Evolutionary conservation across 257 asterid species (phyloP).

Genomic region (Penstemon davidsonii): DNA sequence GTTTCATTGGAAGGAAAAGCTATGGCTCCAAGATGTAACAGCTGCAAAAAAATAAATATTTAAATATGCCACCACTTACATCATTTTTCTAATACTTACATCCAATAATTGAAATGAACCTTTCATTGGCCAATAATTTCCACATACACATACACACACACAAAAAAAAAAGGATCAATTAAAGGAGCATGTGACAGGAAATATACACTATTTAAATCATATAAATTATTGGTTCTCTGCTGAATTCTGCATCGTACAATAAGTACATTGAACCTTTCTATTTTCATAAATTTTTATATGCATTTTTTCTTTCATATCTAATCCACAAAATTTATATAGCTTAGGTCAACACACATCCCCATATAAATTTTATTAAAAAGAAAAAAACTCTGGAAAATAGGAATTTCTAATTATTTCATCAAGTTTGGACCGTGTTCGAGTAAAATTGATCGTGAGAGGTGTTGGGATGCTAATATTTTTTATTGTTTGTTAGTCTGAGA

Average conservation of each 20-base stretch:
- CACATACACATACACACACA: slow-evolving; percentile 24
- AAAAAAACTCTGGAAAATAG: too few species aligned
- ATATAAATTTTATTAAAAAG: too few species aligned
- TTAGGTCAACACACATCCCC: too few species aligned
- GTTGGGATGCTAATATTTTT: too few species aligned
- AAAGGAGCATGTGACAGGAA: slow-evolving; percentile 29
- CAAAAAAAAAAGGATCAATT: slow-evolving; percentile 3
- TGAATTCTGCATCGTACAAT: slow-evolving; percentile 24
- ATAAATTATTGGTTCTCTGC: slow-evolving; percentile 9
- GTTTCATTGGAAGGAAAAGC: slow-evolving; percentile 29
- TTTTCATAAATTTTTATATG: neutral
- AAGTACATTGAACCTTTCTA: slow-evolving; percentile 39
- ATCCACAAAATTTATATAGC: neutral
- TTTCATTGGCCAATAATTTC: slow-evolving; percentile 29
- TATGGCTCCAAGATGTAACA: slow-evolving; percentile 40
- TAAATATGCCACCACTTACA: slow-evolving; percentile 23
- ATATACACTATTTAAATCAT: slow-evolving; percentile 16
- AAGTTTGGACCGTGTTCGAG: too few species aligned
- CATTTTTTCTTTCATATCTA: slow-evolving; percentile 5
- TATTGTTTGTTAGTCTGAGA: too few species aligned
- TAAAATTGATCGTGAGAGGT: too few species aligned
- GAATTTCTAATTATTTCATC: too few species aligned
- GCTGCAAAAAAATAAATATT: slow-evolving; percentile 28
- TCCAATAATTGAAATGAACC: slow-evolving; percentile 44
- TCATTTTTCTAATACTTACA: slow-evolving; percentile 18